phyloP scores from a whole-genome alignment of 371 early-diverging fungal species.

The Mortierella sp. region DNA sequence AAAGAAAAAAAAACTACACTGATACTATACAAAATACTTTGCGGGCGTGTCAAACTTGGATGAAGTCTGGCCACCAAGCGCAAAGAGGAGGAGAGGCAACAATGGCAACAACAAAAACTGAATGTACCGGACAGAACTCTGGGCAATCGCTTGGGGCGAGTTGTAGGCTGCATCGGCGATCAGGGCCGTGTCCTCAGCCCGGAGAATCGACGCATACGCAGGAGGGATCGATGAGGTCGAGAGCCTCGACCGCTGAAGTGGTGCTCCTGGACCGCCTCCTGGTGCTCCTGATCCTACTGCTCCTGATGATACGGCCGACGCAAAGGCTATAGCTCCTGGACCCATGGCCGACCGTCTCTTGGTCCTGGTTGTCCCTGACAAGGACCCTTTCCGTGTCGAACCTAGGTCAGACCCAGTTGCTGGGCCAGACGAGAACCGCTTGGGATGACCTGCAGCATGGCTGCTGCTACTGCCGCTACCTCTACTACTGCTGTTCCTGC shows the following conservation, averaged over 20 bases:
- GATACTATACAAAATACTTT: conserved; percentile 10
- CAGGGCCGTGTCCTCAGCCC: no score
- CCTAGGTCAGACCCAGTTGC: no score
- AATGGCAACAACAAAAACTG: conserved; percentile 32
- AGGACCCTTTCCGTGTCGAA: no score
- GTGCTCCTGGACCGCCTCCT: no score
- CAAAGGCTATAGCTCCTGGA: no score
- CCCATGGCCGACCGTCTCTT: conserved; percentile 6
- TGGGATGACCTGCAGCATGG: neutral
- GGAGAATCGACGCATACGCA: no score
- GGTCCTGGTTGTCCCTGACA: no score
- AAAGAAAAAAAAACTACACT: neutral
- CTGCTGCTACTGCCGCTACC: neutral
- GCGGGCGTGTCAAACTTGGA: conserved; percentile 33
- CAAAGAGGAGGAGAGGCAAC: conserved; percentile 27
- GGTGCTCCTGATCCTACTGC: no score
- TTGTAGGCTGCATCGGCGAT: neutral
- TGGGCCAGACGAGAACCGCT: no score
- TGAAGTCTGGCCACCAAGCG: conserved; percentile 29
- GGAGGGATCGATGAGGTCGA: no score
- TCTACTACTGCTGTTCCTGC: neutral
- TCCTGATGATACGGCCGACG: no score
- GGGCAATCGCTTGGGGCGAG: conserved; percentile 32
- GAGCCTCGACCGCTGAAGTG: no score
- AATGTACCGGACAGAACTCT: conserved; percentile 34